Evolutionary conservation across 2,329 filamentous ascomycete genomes (phyloP).

Genomic region (Ascochyta viciae-villosae): DNA sequence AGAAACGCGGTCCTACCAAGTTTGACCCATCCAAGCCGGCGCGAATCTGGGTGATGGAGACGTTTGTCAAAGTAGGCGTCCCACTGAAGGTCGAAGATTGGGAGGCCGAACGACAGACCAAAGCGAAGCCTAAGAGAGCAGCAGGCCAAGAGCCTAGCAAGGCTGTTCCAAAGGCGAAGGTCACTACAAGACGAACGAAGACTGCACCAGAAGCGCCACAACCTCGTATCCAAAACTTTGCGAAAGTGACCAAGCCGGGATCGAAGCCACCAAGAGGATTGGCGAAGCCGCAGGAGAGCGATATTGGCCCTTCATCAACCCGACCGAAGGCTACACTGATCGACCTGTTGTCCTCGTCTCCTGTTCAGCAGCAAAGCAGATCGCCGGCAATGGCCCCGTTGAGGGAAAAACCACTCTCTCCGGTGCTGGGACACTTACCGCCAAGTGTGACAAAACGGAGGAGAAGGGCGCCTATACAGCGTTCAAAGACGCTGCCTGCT

Average conservation of each 20-base stretch:
- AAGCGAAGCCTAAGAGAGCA: conserved; percentile 31
- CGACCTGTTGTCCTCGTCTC: conserved; percentile 42
- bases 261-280: conserved; percentile 25
- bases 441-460: conserved; percentile 41
- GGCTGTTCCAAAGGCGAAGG: conserved; percentile 28
- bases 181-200: conserved; percentile 33
- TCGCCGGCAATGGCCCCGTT: conserved; percentile 1
- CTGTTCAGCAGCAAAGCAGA: conserved; percentile 16
- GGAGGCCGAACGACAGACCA: conserved; percentile 54
- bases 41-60: conserved; percentile 72
- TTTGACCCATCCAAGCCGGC: conserved; percentile 73
- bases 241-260: conserved; percentile 48
- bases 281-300: conserved; percentile 28
- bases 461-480: conserved; percentile 41
- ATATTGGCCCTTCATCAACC: neutral
- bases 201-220: conserved; percentile 26
- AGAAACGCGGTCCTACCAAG: conserved; percentile 52
- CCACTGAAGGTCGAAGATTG: conserved; percentile 71
- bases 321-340: conserved; percentile 21
- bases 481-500: conserved; percentile 42
- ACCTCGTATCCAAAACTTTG: conserved; percentile 37
- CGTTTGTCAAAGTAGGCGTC: conserved; percentile 68
- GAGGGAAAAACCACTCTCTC: conserved; percentile 28
- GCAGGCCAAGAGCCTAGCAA: conserved; percentile 29
- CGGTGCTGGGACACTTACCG: conserved; percentile 32